Conservation (phyloP, 768 basidiomycete genomes). For the Calocybe cyanea region DNA sequence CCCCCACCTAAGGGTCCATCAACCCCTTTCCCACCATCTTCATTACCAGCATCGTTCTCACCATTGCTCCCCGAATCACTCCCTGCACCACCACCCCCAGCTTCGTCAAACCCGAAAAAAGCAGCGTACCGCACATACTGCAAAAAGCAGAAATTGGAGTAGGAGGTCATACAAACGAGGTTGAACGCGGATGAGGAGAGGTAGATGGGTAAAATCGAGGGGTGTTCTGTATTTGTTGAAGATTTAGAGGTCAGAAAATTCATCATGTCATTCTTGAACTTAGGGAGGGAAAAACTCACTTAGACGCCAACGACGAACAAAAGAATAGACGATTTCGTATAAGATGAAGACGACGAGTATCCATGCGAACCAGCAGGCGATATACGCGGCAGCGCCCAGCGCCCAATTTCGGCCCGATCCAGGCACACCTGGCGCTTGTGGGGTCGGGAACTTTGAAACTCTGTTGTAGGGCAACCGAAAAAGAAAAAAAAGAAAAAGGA, state of each 20-base stretch:
- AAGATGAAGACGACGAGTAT: slow-evolving; percentile 67
- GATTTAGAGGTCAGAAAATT: slow-evolving; percentile 12
- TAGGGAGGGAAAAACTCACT: slow-evolving; percentile 48
- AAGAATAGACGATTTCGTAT: slow-evolving; percentile 77
- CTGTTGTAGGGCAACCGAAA: no score
- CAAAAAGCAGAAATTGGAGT: slow-evolving; percentile 81
- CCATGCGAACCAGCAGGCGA: slow-evolving; percentile 77
- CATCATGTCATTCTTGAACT: no score
- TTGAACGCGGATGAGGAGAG: slow-evolving; percentile 77
- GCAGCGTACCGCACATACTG: slow-evolving; percentile 74
- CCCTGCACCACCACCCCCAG: no score
- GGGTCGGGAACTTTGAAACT: slow-evolving; percentile 71
- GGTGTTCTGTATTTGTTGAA: slow-evolving; percentile 56
- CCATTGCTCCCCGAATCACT: no score
- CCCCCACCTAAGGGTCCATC: no score
- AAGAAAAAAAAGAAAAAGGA: no score
- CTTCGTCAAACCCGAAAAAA: slow-evolving; percentile 36
- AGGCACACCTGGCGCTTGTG: slow-evolving; percentile 62
- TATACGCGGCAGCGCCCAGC: slow-evolving; percentile 77
- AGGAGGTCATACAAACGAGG: slow-evolving; percentile 73
- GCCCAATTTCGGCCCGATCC: slow-evolving; percentile 79
- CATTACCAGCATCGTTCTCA: no score
- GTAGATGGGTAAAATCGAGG: slow-evolving; percentile 79
- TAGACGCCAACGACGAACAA: slow-evolving; percentile 71
- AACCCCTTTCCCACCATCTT: no score